Evolutionary conservation across 768 basidiomycete genomes (phyloP), one percentile per base, ranked within the genome.

Genomic region (Mycena haematopus): DNA sequence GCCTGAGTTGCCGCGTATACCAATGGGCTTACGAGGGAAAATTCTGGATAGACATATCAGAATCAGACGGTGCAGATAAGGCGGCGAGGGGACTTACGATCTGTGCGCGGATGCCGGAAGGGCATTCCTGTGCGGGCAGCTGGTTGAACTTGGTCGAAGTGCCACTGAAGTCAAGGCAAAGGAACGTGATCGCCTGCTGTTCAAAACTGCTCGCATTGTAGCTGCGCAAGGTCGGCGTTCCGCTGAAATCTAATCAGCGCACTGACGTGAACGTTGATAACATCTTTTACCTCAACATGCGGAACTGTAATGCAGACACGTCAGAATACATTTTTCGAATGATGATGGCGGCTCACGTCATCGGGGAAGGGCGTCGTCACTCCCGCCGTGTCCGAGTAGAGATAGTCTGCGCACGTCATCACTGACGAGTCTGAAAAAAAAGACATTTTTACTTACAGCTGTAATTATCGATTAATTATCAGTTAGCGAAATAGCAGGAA

Each of bases 351-450:
- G 74, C 79, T 72, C 47, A 83, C 84, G 69, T 86, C 77, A 72
- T 84, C 83, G 29, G 84, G 84, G 70, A 86, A 86, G 6, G 82
- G 79, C 1, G 80, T 84, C 1, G 82, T 83, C 1, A 74, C 77
- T 62, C 80, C 81, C 38, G 81, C 70, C 46, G 72, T 79, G 65
- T 82, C 78, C 55, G 70, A 75, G 73, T 80, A 84, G 42, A 84
- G 71, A 66, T 85, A 84, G 69, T 85, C 83, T 84, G 62, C 33
- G 44, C 15, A 45, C n/a, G 25, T 4, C 19, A 52, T 21, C 68
- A 49, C 40, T 13, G 9, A 42, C 22, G 35, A 13, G 44, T 44
- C 38, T 33, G 33, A 66, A 33, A 31, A 33, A 27, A n/a, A 25
- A 17, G 22, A 56, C 40, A 27, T 52, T 40, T 54, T 47, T 50